Evolutionary conservation across 108 stramenopile species (phyloP), one percentile per base, ranked within the genome.

Genomic region (Pseudonitzschia pungens): DNA sequence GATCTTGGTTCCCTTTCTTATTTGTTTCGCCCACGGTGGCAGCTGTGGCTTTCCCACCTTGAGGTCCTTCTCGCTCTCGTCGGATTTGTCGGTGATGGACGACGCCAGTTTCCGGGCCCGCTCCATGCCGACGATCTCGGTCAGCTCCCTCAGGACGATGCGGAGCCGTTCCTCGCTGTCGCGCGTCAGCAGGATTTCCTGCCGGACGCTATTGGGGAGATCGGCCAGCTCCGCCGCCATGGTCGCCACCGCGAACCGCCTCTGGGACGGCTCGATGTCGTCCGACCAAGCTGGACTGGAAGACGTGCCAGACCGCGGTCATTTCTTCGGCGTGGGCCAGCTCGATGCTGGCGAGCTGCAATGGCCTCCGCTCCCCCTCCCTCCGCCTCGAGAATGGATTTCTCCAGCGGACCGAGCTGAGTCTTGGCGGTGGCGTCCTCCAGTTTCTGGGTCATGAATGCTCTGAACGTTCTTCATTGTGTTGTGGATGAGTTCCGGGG

Each of bases 151-250:
- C 36, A 84, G 68, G 28, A 89, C 86, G 12, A 84, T 55, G 11
- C 87, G 82, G 36, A 94, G 69, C 70, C 92, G 82, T 55, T 78
- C 84, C 22, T 82, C 71, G 55, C 81, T 77, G 70, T 90, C 68
- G 2, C 76, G 78, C n/a, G 75, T 82, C 22, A 65, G 53, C 42
- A 94, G 41, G 52, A 88, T 81, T 69, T 86, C 71, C 29, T 56
- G 57, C 42, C 92, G 84, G 27, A 78, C 26, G 29, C 77, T 72
- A 50, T 84, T 80, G 27, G 84, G 54, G 26, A 91, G 65, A 53
- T 82, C 80, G 41, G 83, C 86, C 36, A 94, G 65, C 81, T 94
- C 92, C 8, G 86, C 89, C 27, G 90, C 88, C 73, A 94, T 81
- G 75, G 91, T 87, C 22, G 83, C 86, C 27, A 91, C 73, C 31